A percentile compares a stretch with the other conserved stretches of the same genome.
Evolutionary conservation across 1,284 basidiomycete genomes (phyloP).

Genomic region (Phylloboletellus chloephorus): DNA sequence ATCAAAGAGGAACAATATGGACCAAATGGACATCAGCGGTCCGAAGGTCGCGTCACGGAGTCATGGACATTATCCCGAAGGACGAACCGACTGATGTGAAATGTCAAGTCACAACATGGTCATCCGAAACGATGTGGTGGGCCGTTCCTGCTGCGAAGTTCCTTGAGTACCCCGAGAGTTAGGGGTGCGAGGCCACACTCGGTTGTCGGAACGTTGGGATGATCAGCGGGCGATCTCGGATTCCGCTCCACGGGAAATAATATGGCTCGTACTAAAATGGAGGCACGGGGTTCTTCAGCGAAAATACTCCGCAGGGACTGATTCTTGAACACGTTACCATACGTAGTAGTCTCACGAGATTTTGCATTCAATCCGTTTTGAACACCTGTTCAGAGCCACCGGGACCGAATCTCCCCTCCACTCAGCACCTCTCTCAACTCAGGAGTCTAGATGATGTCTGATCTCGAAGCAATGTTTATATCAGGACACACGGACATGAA

Average conservation of each 20-base stretch:
- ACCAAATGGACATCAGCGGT: slow-evolving; percentile 11
- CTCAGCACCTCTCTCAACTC: too few relatives aligned
- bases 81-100: slow-evolving; percentile 11
- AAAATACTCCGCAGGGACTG: slow-evolving; percentile 12
- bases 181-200: slow-evolving; percentile 5
- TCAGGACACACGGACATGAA: slow-evolving; percentile 14
- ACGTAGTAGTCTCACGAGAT: not conserved
- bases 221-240: slow-evolving; percentile 4
- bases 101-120: slow-evolving; percentile 11
- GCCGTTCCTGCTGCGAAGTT: slow-evolving; percentile 13
- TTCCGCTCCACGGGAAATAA: slow-evolving; percentile 1
- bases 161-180: slow-evolving; percentile 6
- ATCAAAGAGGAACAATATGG: slow-evolving; percentile 14
- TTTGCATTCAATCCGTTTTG: not conserved
- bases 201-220: not conserved
- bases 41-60: not conserved
- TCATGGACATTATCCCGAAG: slow-evolving; percentile 5
- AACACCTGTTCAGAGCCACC: not conserved
- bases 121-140: slow-evolving; percentile 5
- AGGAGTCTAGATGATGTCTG: slow-evolving; percentile 2
- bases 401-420: slow-evolving; percentile 3
- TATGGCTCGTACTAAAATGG: slow-evolving; percentile 2
- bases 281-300: slow-evolving; percentile 1
- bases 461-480: slow-evolving; percentile 12
- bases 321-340: slow-evolving; percentile 3